Evolutionary conservation across 176 grass and related monocot species (phyloP), one percentile per base, ranked within the genome.

Genomic region (Oryza longistaminata): DNA sequence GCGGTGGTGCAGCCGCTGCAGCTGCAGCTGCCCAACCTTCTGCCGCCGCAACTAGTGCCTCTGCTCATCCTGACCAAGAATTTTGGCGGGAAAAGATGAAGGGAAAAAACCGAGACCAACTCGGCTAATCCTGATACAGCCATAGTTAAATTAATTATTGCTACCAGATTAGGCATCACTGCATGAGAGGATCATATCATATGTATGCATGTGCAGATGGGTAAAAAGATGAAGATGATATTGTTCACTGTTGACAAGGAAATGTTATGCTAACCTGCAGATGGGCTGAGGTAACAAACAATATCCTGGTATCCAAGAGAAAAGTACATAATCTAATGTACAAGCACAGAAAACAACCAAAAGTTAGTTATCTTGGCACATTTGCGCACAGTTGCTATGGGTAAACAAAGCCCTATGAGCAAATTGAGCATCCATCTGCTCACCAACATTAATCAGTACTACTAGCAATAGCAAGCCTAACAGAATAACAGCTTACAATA

Each of bases 201-300:
- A 17, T 43, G 26, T 29, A 13, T 50, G 2, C n/a, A 13, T 50
- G 6, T 48, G 78, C 35, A 48, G 25, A 46, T 29, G 66, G 29
- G 14, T 66, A 39, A 62, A 61, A 9, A 44, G 26, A 79, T 66
- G 62, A 75, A 62, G 34, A 62, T 62, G 11, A 62, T 11, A 62
- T 9, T 76, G 88, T 85, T 81, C 77, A 89, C 64, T 85, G 29
- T 64, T 86, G 43, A 44, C 16, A 55, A 70, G 52, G 33, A 55
- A 55, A 76, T 70, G 25, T 9, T 66, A 1, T 76, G 13, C 31
- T 60, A 43, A 27, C 31, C 61, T 62, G 50, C 16, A 35, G 50
- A 44, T 53, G 52, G 13, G 17, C 5, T 3, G 19, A 3, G 12
- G 5, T 31, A 31, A 31, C 29, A 75, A 25, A 12, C 7, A 61